Percentiles rank a stretch among this genome's conserved stretches.
Evolutionary conservation across 129 eudicot species (phyloP).

Genomic region (Arctium lappa): DNA sequence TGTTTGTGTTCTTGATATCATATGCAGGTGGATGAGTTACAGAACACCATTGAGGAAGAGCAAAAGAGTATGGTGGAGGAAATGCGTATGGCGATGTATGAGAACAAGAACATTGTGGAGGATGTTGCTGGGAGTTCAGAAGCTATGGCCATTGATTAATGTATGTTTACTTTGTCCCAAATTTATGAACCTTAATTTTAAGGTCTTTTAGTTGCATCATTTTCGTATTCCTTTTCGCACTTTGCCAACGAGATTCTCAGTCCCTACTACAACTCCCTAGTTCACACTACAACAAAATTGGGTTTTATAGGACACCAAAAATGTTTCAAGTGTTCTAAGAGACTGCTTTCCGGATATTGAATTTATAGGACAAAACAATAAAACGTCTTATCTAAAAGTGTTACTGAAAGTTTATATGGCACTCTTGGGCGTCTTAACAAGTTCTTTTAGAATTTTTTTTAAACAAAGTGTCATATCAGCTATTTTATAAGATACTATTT

Average conservation of each 20-base stretch:
- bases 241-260: not conserved
- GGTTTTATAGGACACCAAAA: not conserved
- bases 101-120: slow-evolving; percentile 58
- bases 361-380: not conserved
- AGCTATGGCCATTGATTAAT: slow-evolving; percentile 79
- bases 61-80: slow-evolving; percentile 79
- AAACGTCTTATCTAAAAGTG: not conserved
- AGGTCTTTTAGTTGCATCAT: not conserved
- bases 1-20: not conserved
- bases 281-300: not conserved
- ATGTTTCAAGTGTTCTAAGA: not conserved
- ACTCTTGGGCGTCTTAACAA: not conserved
- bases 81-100: slow-evolving; percentile 70
- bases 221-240: not conserved
- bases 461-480: not conserved
- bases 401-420: not conserved
- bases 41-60: slow-evolving; percentile 85
- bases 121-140: slow-evolving; percentile 58
- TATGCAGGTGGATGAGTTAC: slow-evolving; percentile 87
- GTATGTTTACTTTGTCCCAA: slow-evolving; percentile 2
- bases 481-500: too few species aligned
- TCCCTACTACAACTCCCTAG: not conserved
- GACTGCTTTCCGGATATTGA: not conserved
- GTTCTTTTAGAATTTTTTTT: not conserved
- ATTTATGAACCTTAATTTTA: not conserved